These are phyloP conservation scores for Lachancea quebecensis DNA, from an alignment of 805 yeast genomes.

Conservation along the genomic window DNA sequence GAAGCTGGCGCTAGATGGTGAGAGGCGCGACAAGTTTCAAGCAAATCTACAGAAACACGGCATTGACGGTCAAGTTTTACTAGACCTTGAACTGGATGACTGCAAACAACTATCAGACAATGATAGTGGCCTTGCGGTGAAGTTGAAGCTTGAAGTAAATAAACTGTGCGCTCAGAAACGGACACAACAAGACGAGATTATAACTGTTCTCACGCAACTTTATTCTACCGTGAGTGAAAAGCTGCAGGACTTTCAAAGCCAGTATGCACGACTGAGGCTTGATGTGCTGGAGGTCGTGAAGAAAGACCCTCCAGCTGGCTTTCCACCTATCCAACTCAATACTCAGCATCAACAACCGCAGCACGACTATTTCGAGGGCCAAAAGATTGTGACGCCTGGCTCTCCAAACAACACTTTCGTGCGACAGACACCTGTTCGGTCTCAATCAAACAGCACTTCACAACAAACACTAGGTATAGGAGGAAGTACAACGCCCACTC, in stretches of 20 bases:
- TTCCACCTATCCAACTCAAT: slow-evolving; percentile 7
- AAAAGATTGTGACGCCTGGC: slow-evolving; percentile 8
- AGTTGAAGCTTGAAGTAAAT: slow-evolving; percentile 53
- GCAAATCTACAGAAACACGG: slow-evolving; percentile 16
- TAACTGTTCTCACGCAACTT: slow-evolving; percentile 21
- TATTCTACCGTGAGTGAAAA: slow-evolving; percentile 22
- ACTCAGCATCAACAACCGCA: slow-evolving; percentile 10
- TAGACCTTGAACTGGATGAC: slow-evolving; percentile 62
- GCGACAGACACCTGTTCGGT: slow-evolving; percentile 2
- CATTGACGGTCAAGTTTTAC: slow-evolving; percentile 54
- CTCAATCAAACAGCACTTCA: slow-evolving; percentile 7
- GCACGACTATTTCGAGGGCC: slow-evolving; percentile 19
- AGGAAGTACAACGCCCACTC: slow-evolving; percentile 8
- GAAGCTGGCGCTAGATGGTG: slow-evolving; percentile 13
- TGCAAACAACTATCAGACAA: slow-evolving; percentile 64
- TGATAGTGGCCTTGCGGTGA: slow-evolving; percentile 48
- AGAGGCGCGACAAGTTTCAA: slow-evolving; percentile 10
- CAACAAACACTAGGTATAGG: slow-evolving; percentile 14
- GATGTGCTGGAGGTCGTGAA: slow-evolving; percentile 28
- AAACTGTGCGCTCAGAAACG: slow-evolving; percentile 33
- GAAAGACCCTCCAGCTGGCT: slow-evolving; percentile 4
- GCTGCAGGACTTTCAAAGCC: slow-evolving; percentile 28
- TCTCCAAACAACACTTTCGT: slow-evolving; percentile 3
- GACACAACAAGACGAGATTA: slow-evolving; percentile 30
- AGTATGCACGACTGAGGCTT: slow-evolving; percentile 24